These are phyloP conservation scores for Lotus japonicus DNA, from an alignment of 306 rosid genomes.

Conservation along the genomic window DNA sequence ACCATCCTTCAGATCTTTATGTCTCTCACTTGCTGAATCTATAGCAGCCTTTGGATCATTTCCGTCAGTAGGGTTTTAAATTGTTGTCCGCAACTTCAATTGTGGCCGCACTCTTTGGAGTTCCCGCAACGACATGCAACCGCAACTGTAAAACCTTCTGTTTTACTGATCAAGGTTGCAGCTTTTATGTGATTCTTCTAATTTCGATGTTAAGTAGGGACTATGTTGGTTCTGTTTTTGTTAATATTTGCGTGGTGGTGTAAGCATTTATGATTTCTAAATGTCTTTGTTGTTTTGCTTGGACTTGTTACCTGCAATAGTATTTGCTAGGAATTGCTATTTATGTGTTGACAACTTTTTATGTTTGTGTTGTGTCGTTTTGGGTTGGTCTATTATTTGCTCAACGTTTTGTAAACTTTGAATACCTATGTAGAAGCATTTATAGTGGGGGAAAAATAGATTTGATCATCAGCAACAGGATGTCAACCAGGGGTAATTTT, in stretches of 20 bases:
- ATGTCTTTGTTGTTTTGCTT: not conserved
- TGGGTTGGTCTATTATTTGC: not conserved
- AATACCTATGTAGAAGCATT: not conserved
- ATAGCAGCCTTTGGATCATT: too few relatives aligned
- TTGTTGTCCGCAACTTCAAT: too few relatives aligned
- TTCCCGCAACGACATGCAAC: too few relatives aligned
- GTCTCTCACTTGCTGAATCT: conserved; percentile 46
- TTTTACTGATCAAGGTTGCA: not conserved
- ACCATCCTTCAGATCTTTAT: conserved; percentile 43
- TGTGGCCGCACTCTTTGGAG: too few relatives aligned
- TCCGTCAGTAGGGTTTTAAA: too few relatives aligned
- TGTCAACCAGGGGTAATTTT: too few relatives aligned
- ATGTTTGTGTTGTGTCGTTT: not conserved
- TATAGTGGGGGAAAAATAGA: too few relatives aligned
- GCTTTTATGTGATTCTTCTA: too few relatives aligned
- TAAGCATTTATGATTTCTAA: not conserved
- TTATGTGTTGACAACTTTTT: not conserved
- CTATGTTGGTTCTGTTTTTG: not conserved
- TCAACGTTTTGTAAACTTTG: too few relatives aligned
- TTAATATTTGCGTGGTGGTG: not conserved
- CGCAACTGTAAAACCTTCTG: not conserved
- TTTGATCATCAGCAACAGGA: too few relatives aligned
- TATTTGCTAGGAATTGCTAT: conserved; percentile 24
- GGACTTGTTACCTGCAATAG: conserved; percentile 38
- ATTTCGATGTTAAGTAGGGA: not conserved